Conservation (phyloP, 768 basidiomycete species). For the Heimioporus sp. region DNA sequence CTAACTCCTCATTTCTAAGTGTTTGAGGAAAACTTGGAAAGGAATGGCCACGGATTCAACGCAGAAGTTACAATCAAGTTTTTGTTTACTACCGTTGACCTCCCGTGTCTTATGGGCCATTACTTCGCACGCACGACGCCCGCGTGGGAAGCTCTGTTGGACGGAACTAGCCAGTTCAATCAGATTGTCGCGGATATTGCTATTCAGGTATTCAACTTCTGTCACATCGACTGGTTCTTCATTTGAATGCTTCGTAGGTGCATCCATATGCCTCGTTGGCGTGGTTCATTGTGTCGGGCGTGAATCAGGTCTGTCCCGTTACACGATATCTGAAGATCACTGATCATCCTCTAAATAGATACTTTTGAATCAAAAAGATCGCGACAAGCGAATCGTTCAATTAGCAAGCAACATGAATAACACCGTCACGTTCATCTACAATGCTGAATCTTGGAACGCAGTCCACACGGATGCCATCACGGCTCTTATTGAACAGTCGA, state of each 20-base stretch:
- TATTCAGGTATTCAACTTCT: not conserved
- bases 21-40: too few species aligned
- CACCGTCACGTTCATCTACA: not conserved
- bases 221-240: too few species aligned
- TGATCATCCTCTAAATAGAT: not conserved
- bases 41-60: too few species aligned
- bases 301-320: too few species aligned
- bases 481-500: not conserved
- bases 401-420: not conserved
- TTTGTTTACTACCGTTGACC: not conserved
- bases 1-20: too few species aligned
- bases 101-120: not conserved
- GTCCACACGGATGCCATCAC: not conserved
- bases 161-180: not conserved
- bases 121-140: too few species aligned
- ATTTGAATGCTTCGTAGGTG: too few species aligned
- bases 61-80: too few species aligned
- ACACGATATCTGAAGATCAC: too few species aligned
- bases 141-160: not conserved
- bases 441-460: not conserved
- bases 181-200: not conserved
- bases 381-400: not conserved
- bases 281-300: not conserved
- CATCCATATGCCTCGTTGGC: too few species aligned
- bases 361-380: too few species aligned